Evolutionary conservation across 2,329 filamentous ascomycete species (phyloP).

Genomic region (Aspergillus pseudoviridinutans): DNA sequence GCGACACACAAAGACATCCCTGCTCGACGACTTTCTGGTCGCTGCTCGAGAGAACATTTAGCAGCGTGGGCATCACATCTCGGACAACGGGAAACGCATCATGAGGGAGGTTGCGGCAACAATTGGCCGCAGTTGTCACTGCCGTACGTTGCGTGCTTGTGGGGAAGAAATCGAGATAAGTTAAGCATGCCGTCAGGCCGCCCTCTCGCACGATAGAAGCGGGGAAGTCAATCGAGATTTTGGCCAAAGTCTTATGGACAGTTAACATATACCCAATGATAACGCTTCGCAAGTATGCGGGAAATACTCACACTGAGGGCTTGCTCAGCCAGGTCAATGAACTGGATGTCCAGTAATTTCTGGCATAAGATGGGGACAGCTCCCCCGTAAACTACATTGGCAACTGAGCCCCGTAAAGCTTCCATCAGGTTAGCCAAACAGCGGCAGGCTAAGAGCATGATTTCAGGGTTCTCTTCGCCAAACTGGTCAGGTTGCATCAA

Average conservation of each 20-base stretch:
- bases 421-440: slow-evolving; percentile 98
- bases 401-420: slow-evolving; percentile 83
- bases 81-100: slow-evolving; percentile 88
- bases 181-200: slow-evolving; percentile 89
- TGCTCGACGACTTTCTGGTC: slow-evolving; percentile 97
- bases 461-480: slow-evolving; percentile 86
- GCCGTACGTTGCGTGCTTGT: slow-evolving; percentile 95
- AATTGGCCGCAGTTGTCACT: slow-evolving; percentile 96
- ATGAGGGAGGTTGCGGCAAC: slow-evolving; percentile 91
- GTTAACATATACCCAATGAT: slow-evolving; percentile 5
- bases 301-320: slow-evolving; percentile 66
- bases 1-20: slow-evolving; percentile 88
- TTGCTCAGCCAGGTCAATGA: slow-evolving; percentile 96
- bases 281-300: not conserved
- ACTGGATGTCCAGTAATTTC: slow-evolving; percentile 92
- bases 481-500: slow-evolving; percentile 90
- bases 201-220: slow-evolving; percentile 93
- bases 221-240: slow-evolving; percentile 95
- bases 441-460: slow-evolving; percentile 94
- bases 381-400: slow-evolving; percentile 95
- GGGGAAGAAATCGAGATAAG: slow-evolving; percentile 94
- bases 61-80: slow-evolving; percentile 93
- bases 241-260: slow-evolving; percentile 70
- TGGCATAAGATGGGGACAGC: slow-evolving; percentile 92
- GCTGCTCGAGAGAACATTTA: slow-evolving; percentile 84